These are phyloP conservation scores for Stagonosporopsis cucurbitacearum DNA, from an alignment of 2,329 filamentous ascomycete species.

Conservation along the genomic window DNA sequence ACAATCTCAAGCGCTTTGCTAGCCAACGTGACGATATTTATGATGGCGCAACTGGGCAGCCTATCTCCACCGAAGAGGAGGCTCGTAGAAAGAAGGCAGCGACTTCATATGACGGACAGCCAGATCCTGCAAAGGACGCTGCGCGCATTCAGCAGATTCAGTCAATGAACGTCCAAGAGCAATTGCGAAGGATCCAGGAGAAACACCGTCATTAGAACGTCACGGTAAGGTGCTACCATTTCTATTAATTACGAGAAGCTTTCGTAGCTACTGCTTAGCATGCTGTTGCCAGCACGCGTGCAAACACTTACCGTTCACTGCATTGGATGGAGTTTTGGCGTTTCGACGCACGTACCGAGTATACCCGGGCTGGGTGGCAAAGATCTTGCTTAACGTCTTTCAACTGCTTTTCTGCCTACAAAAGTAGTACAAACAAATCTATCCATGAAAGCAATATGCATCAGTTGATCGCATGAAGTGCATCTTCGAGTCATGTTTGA, in stretches of 20 bases:
- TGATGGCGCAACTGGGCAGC: constrained; percentile 72
- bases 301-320: constrained; percentile 9
- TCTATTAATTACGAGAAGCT: neutral
- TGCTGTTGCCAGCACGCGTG: neutral
- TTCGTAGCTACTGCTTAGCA: constrained; percentile 1
- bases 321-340: constrained; percentile 28
- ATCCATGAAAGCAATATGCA: neutral
- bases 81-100: constrained; percentile 79
- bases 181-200: constrained; percentile 74
- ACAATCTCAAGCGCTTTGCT: constrained; percentile 93
- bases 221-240: constrained; percentile 5
- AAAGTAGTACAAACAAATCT: constrained; percentile 5
- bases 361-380: constrained; percentile 19
- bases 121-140: constrained; percentile 64
- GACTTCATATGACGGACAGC: constrained; percentile 68
- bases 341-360: constrained; percentile 15
- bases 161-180: constrained; percentile 76
- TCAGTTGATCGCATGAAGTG: neutral
- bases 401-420: neutral
- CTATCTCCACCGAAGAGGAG: constrained; percentile 74
- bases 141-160: constrained; percentile 60
- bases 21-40: constrained; percentile 89
- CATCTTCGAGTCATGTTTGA: neutral
- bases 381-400: constrained; percentile 11
- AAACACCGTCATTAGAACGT: constrained; percentile 48